These are phyloP conservation scores for Prunus mongolica DNA, from an alignment of 306 rosid genomes.

Conservation along the genomic window DNA sequence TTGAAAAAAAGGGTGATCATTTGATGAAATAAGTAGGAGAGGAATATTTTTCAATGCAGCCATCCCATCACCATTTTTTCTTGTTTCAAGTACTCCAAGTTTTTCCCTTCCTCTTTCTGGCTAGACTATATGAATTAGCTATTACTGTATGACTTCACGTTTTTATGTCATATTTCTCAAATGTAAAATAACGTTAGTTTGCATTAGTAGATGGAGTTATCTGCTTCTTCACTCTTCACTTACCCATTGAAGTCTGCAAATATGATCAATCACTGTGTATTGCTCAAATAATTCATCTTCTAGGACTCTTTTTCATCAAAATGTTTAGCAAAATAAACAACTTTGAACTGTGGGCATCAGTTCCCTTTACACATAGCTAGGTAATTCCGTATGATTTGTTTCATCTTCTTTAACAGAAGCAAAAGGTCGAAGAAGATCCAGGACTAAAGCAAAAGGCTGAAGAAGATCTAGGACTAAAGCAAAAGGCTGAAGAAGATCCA, in stretches of 20 bases:
- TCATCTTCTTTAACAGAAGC: conserved; percentile 57
- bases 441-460: conserved; percentile 49
- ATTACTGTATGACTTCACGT: neutral
- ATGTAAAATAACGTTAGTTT: neutral
- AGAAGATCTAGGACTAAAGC: conserved; percentile 38
- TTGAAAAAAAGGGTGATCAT: neutral
- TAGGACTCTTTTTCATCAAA: neutral
- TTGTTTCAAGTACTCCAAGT: neutral
- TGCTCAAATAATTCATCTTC: neutral
- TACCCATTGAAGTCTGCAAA: neutral
- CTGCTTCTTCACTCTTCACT: neutral
- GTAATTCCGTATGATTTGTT: conserved; percentile 5
- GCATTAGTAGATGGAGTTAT: neutral
- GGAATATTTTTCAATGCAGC: neutral
- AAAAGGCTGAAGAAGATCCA: conserved; percentile 40
- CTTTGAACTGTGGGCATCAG: neutral
- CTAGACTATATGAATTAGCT: neutral
- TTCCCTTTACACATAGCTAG: neutral
- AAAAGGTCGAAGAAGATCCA: conserved; percentile 46
- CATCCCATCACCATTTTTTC: neutral
- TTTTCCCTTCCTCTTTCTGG: neutral
- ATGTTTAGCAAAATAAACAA: neutral
- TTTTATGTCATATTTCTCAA: neutral
- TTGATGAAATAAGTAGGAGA: neutral
- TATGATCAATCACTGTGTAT: neutral